Conservation (phyloP, 805 yeast species). For the Candida coleopterorum region DNA sequence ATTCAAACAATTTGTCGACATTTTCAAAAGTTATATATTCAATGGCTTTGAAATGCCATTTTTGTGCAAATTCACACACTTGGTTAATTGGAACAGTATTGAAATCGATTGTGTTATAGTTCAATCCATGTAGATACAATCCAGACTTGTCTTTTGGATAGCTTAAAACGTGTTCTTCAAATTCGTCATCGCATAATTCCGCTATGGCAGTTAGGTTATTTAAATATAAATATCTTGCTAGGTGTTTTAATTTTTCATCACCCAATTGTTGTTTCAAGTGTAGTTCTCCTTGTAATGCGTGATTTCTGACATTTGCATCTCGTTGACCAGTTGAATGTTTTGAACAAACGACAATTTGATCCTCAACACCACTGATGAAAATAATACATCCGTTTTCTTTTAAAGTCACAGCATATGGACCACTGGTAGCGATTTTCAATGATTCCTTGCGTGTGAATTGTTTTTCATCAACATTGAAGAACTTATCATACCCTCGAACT, state of each 20-base stretch:
- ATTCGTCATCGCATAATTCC: constrained; percentile 86
- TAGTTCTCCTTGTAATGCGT: constrained; percentile 67
- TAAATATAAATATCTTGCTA: constrained; percentile 52
- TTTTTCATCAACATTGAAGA: constrained; percentile 77
- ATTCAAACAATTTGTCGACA: constrained; percentile 40
- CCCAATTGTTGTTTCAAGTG: constrained; percentile 54
- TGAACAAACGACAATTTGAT: constrained; percentile 83
- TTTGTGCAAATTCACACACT: constrained; percentile 56
- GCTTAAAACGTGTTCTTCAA: constrained; percentile 89
- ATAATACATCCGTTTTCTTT: constrained; percentile 95
- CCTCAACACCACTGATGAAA: constrained; percentile 68
- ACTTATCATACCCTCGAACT: constrained; percentile 90
- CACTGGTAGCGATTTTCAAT: constrained; percentile 46
- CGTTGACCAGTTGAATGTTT: constrained; percentile 82
- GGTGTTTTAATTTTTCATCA: constrained; percentile 33
- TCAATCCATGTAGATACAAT: constrained; percentile 84
- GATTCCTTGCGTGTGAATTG: constrained; percentile 44
- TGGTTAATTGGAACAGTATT: constrained; percentile 56
- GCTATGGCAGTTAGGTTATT: constrained; percentile 78
- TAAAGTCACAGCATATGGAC: constrained; percentile 76
- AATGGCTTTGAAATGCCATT: constrained; percentile 68
- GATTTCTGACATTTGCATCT: constrained; percentile 52
- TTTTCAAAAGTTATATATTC: constrained; percentile 39
- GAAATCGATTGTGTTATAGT: constrained; percentile 60
- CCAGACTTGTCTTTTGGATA: constrained; percentile 70